These are phyloP conservation scores for Lomentospora prolificans DNA, from an alignment of 2,329 filamentous ascomycete genomes.

Conservation along the genomic window DNA sequence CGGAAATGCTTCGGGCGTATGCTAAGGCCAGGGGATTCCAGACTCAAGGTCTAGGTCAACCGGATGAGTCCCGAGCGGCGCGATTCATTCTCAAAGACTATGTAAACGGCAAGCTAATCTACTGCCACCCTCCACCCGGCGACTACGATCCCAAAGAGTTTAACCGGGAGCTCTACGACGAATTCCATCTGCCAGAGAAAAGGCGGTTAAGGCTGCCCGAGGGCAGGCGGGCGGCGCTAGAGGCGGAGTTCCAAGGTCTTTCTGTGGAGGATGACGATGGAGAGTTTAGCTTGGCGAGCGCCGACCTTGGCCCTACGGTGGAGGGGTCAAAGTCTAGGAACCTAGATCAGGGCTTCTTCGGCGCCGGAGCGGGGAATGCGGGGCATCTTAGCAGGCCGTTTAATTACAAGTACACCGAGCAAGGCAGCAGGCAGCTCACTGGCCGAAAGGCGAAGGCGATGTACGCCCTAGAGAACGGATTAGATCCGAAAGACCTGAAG, in stretches of 20 bases:
- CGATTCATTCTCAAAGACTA: constrained; percentile 92
- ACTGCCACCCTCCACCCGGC: constrained; percentile 74
- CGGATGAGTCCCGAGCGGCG: constrained; percentile 86
- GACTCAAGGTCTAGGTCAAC: constrained; percentile 79
- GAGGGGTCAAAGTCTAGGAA: constrained; percentile 64
- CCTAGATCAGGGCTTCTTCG: constrained; percentile 88
- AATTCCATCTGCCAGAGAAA: constrained; percentile 71
- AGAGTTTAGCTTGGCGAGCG: background rate
- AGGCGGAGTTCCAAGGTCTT: constrained; percentile 36
- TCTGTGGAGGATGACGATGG: constrained; percentile 25
- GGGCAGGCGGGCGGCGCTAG: constrained; percentile 53
- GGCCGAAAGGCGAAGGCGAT: constrained; percentile 76
- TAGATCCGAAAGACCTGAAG: constrained; percentile 71
- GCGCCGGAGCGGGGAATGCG: constrained; percentile 44
- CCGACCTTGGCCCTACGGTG: constrained; percentile 19
- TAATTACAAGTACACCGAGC: constrained; percentile 79
- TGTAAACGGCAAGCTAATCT: constrained; percentile 89
- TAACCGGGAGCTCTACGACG: constrained; percentile 83
- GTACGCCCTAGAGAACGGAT: constrained; percentile 71
- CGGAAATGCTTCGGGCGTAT: constrained; percentile 78
- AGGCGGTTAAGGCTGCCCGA: background rate
- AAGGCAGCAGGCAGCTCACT: constrained; percentile 62
- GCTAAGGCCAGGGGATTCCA: constrained; percentile 84
- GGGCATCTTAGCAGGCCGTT: constrained; percentile 73
- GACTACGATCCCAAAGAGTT: constrained; percentile 66